A percentile compares a stretch with the other conserved stretches of the same genome.
Evolutionary conservation across 164 flowering plant genomes (phyloP).

Genomic region (Magnolia officinalis): DNA sequence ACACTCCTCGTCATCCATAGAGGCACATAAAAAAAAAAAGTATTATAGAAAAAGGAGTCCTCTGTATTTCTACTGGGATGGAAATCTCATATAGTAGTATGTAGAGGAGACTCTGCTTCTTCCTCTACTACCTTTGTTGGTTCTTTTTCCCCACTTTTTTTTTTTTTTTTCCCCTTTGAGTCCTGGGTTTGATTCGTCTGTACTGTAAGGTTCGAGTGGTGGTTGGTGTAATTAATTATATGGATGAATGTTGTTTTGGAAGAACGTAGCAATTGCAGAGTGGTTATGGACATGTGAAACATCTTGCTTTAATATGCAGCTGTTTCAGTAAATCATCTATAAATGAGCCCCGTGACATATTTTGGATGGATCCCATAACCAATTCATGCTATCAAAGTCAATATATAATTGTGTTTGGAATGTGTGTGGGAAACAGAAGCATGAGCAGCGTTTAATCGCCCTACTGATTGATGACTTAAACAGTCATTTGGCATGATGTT

Average conservation of each 20-base stretch:
- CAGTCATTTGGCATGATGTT: background rate
- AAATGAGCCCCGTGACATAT: background rate
- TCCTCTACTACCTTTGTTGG: background rate
- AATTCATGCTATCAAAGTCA: background rate
- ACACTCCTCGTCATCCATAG: conserved; percentile 17
- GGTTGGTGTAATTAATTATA: conserved; percentile 11
- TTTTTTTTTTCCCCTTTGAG: background rate
- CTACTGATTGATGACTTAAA: background rate
- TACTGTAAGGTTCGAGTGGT: conserved; percentile 5
- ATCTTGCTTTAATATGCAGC: background rate
- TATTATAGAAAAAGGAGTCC: background rate
- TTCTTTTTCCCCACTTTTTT: background rate
- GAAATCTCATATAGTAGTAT: background rate
- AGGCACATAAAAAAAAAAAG: conserved; percentile 10
- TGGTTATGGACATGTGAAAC: background rate
- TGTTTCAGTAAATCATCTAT: background rate
- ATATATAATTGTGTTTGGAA: background rate
- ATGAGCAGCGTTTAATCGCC: background rate
- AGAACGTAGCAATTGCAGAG: background rate
- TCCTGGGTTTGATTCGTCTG: conserved; percentile 7
- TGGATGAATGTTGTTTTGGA: conserved; percentile 4
- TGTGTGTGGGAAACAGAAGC: background rate
- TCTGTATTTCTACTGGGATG: background rate
- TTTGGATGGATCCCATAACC: conserved; percentile 1
- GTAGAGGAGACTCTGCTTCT: background rate